Base-by-base conservation (phyloP, 1,284 basidiomycete genomes). In the Sanghuangporus weigelae region DNA sequence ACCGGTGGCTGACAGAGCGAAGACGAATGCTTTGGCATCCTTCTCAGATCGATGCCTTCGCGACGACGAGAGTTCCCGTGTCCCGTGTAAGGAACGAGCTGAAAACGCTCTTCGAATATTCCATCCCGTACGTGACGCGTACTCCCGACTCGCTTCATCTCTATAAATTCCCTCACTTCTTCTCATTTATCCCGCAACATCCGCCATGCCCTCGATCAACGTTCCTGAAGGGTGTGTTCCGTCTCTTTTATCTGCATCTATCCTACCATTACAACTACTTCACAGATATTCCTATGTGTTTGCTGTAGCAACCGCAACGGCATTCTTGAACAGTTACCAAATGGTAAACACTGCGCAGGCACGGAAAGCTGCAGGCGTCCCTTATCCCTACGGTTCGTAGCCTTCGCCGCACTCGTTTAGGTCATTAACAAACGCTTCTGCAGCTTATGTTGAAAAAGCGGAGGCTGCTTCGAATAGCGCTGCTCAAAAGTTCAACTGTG, bases 301-400 rank as follows among this genome's bases (percentile, higher is more conserved):
- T 1, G 79, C 80, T 1, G 79, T 84, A 10, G 71, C 87, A 16
- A 65, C 84, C 11, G 83, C 83, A 16, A 78, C 83, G 1, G 72
- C 78, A 31, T 79, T 77, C 70, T 67, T 89, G 21, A 76, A 84
- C 16, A 2, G 74, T 2, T 84, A 78, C 71, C 87, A 90, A 71
- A 70, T 69, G 0, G 16, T 76, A 10, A 68, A 73, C 2, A 89
- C 89, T 21, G 68, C 73, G 23, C 73, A 64, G 44, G 78, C 81
- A 21, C 84, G 90, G 64, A 81, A 74, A 65, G 73, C 69, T 1
- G 81, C 89, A 19, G 77, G 78, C 19, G 79, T 92, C 57, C 69
- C 74, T 5, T 92, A 91, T 69, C 90, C 90, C 19, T 85, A 86
- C 67, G 50, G 86, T 87, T 67, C 63, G 69, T 31, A 31, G 2